Evolutionary conservation across 2,329 filamentous ascomycete genomes (phyloP), one percentile per base, ranked within the genome.

Genomic region (Pseudocercospora crystallina): DNA sequence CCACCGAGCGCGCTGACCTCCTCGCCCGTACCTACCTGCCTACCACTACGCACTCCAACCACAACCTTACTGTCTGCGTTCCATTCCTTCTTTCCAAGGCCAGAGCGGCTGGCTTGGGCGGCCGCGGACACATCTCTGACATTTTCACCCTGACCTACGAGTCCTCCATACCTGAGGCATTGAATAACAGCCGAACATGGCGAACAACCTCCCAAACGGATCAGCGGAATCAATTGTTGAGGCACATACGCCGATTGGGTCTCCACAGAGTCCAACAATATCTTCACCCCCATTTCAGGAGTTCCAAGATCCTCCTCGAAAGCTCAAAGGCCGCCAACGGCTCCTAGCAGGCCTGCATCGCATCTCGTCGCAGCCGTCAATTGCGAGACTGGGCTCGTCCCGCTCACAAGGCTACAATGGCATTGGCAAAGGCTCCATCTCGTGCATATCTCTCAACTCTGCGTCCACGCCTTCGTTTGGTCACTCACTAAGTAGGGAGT

Each of bases 351-450:
- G 85, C 30, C 78, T 95, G 42, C 86, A 92, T 56, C 85, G 89
- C 51, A 92, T 95, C 64, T 85, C 88, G 9, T 95, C 90, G 0
- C 89, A 86, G 5, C 85, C 87, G 1, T 88, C 87, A 12, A 73
- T 95, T 43, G 76, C 80, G 35, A 80, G 81, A 51, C 70, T 84
- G 47, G 80, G 83, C 49, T 81, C 86, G 52, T 75, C 82, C 20
- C 79, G 84, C 49, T 85, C 89, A 5, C 79, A 82, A 51, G 85
- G 47, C 63, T 87, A 86, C 62, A 82, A 85, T 8, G 85, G 72
- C 47, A 73, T 76, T 55, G 75, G 76, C 13, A 90, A 77, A 73
- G 83, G 77, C 3, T 84, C 82, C 9, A 78, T 85, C 61, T 86
- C 83, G 20, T 86, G 82, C 66, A 79, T 85, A 31, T 84, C 83